Conservation (phyloP, 306 rosid genomes). For the Inga leiocalycina region DNA sequence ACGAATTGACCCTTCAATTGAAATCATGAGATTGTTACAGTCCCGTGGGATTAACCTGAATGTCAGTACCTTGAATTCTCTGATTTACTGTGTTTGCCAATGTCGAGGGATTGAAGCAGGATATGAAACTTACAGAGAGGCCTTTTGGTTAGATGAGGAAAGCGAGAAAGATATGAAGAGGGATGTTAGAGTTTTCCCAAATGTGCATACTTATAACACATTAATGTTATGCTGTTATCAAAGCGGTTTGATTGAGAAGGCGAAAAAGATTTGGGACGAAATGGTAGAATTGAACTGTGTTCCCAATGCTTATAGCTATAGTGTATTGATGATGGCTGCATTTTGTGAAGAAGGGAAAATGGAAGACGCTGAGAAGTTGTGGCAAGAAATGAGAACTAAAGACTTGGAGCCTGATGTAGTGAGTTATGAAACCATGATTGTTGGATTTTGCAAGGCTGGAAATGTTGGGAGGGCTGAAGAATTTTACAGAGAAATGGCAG, state of each 20-base stretch:
- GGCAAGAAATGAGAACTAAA: conserved; percentile 62
- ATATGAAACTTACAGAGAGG: conserved; percentile 58
- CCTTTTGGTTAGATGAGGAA: conserved; percentile 50
- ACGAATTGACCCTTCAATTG: conserved; percentile 49
- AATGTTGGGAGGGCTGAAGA: conserved; percentile 66
- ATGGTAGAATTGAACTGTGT: conserved; percentile 42
- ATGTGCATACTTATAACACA: conserved; percentile 61
- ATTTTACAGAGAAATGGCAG: conserved; percentile 62
- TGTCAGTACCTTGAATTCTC: conserved; percentile 60
- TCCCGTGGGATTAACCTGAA: conserved; percentile 67
- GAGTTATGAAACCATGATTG: conserved; percentile 73
- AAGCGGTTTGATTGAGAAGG: conserved; percentile 50
- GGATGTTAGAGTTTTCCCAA: conserved; percentile 53
- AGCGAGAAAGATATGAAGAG: conserved; percentile 31
- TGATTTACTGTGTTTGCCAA: conserved; percentile 57
- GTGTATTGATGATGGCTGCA: conserved; percentile 64
- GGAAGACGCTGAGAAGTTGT: conserved; percentile 54
- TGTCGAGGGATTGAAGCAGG: conserved; percentile 53
- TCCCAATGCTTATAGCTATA: conserved; percentile 63
- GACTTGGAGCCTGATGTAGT: conserved; percentile 61
- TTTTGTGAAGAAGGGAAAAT: conserved; percentile 62
- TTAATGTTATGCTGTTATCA: conserved; percentile 71
- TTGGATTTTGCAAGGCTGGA: conserved; percentile 74
- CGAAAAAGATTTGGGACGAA: conserved; percentile 66
- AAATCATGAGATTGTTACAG: conserved; percentile 62